phyloP scores from a whole-genome alignment of 2,329 filamentous ascomycete species.

The Claviceps capensis region DNA sequence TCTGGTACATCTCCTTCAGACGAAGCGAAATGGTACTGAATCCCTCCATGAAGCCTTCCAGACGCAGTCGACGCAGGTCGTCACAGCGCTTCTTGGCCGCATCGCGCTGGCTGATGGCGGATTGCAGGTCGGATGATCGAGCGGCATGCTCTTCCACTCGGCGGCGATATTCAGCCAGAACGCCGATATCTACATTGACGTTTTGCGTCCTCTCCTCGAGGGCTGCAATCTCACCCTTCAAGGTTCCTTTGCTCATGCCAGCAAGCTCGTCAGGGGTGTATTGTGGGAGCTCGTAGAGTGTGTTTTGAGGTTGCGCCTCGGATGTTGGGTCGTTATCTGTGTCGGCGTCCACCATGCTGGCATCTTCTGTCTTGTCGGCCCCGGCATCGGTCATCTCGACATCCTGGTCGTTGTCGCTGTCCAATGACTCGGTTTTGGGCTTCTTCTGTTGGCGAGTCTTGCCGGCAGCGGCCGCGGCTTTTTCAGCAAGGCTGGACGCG shows the following conservation, averaged over 20 bases:
- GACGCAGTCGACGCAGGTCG: conserved; percentile 73
- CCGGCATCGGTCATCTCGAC: conserved; percentile 21
- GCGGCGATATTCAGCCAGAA: conserved; percentile 77
- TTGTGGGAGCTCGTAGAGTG: conserved; percentile 51
- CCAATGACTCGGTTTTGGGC: conserved; percentile 8
- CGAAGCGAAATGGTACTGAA: conserved; percentile 88
- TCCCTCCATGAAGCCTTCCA: conserved; percentile 97
- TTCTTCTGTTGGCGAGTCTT: conserved; percentile 14
- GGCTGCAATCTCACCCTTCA: conserved; percentile 48
- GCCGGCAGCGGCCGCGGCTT: conserved; percentile 9
- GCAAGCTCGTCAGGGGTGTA: conserved; percentile 62
- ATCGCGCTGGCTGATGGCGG: conserved; percentile 67
- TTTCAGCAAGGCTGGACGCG: conserved; percentile 14
- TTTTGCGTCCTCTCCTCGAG: conserved; percentile 65
- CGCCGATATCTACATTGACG: conserved; percentile 74
- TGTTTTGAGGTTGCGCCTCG: conserved; percentile 17
- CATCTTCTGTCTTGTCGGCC: conserved; percentile 13
- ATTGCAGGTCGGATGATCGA: conserved; percentile 70
- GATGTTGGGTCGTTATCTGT: conserved; percentile 11
- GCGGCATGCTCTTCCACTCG: conserved; percentile 70
- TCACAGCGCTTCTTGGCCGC: conserved; percentile 84
- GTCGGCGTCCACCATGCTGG: conserved; percentile 9
- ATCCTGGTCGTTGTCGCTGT: conserved; percentile 16
- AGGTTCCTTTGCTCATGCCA: conserved; percentile 48
- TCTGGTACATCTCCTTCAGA: conserved; percentile 99